Evolutionary conservation across 1,284 basidiomycete species (phyloP).

Genomic region (Sporisorium graminicola): DNA sequence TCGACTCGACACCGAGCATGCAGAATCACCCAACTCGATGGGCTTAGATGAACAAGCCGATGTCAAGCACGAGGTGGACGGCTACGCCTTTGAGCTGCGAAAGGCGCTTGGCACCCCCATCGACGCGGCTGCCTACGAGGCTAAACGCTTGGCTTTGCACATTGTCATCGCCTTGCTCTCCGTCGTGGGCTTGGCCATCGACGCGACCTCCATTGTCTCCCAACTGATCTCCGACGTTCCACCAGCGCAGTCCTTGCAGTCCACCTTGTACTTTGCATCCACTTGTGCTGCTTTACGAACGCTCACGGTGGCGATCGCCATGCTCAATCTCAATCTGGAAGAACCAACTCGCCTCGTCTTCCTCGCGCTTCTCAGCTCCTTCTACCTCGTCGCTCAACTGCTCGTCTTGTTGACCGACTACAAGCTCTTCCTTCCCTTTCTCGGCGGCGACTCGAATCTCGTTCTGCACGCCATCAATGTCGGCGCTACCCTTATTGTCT

Average conservation of each 20-base stretch:
- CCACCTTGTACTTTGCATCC: slow-evolving; percentile 8
- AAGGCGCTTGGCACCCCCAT: slow-evolving; percentile 28
- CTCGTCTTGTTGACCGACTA: slow-evolving; percentile 22
- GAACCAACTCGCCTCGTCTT: slow-evolving; percentile 14
- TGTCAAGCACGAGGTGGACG: slow-evolving; percentile 20
- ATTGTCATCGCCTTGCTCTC: slow-evolving; percentile 19
- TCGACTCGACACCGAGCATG: not conserved
- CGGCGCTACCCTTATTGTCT: not conserved
- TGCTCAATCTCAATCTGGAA: slow-evolving; percentile 22
- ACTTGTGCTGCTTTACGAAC: slow-evolving; percentile 21
- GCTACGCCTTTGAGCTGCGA: slow-evolving; percentile 18
- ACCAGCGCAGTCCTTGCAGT: not conserved
- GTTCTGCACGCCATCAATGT: slow-evolving; percentile 13
- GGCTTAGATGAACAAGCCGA: not conserved
- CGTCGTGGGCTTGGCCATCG: slow-evolving; percentile 31
- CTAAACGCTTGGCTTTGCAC: slow-evolving; percentile 14
- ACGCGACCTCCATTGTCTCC: slow-evolving; percentile 23
- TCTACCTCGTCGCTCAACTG: slow-evolving; percentile 21
- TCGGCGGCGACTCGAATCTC: slow-evolving; percentile 7
- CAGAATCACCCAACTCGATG: not conserved
- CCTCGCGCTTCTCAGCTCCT: slow-evolving; percentile 13
- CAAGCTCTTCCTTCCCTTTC: not conserved
- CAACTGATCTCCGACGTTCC: not conserved
- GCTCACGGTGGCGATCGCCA: slow-evolving; percentile 20
- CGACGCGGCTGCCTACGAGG: slow-evolving; percentile 11